Evolutionary conservation across 2,329 filamentous ascomycete species (phyloP).

Genomic region (Mariannaea elegans): DNA sequence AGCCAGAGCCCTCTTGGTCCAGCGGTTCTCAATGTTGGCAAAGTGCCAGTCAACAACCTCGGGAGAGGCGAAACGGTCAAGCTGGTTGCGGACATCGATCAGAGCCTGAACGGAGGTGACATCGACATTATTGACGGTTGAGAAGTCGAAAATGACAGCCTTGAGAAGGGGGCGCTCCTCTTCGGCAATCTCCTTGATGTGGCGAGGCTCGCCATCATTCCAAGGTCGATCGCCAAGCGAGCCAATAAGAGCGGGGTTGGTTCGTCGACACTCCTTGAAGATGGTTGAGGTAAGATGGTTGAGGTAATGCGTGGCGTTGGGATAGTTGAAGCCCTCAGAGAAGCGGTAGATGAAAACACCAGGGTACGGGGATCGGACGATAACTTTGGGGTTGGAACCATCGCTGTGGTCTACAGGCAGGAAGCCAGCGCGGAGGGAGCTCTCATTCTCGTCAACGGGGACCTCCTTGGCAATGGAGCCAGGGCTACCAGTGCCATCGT

Average conservation of each 20-base stretch:
- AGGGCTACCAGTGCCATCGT: constrained; percentile 54
- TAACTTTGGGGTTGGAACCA: constrained; percentile 58
- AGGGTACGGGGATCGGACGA: constrained; percentile 58
- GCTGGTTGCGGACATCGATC: constrained; percentile 62
- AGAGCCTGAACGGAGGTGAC: constrained; percentile 64
- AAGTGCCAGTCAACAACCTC: constrained; percentile 60
- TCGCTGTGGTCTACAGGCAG: constrained; percentile 60
- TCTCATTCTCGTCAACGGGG: constrained; percentile 57
- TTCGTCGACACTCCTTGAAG: constrained; percentile 56
- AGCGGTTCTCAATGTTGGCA: constrained; percentile 61
- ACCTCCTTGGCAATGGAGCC: constrained; percentile 37
- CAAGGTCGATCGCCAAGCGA: constrained; percentile 64
- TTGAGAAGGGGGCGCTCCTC: constrained; percentile 60
- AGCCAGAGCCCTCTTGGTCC: constrained; percentile 64
- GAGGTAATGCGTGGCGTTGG: constrained; percentile 61
- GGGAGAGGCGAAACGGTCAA: constrained; percentile 60
- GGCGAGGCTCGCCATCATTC: constrained; percentile 60
- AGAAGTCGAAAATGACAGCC: constrained; percentile 65
- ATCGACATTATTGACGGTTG: constrained; percentile 64
- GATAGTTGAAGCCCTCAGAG: constrained; percentile 65
- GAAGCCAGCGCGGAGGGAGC: constrained; percentile 52
- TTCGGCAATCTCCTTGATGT: constrained; percentile 42
- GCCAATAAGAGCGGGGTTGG: constrained; percentile 53
- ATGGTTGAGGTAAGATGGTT: constrained; percentile 58
- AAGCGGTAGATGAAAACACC: constrained; percentile 66